Percentiles rank a stretch among this genome's conserved stretches.
Evolutionary conservation across 2,329 filamentous ascomycete species (phyloP).

Genomic region (Fusarium penzigii): DNA sequence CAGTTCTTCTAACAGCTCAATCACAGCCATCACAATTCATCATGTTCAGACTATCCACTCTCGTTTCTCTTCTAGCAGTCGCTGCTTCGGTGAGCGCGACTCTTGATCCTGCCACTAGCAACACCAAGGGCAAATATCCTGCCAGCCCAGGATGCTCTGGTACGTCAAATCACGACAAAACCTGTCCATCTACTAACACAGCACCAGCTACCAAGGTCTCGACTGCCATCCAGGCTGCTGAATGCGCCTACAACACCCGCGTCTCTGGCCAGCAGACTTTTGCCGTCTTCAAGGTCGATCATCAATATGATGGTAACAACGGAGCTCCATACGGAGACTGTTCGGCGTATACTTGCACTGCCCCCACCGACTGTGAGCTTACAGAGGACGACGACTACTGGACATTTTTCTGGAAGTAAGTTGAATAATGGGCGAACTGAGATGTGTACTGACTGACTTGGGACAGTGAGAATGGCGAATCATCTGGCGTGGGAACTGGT

Average conservation of each 20-base stretch:
- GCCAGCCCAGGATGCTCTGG: conserved; percentile 19
- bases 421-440: too few relatives aligned
- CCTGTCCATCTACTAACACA: background rate
- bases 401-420: conserved; percentile 30
- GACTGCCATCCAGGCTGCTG: conserved; percentile 26
- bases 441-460: conserved; percentile 5
- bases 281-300: conserved; percentile 25
- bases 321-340: conserved; percentile 27
- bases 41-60: conserved; percentile 23
- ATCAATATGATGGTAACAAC: conserved; percentile 26
- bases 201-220: conserved; percentile 17
- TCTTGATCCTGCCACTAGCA: conserved; percentile 24
- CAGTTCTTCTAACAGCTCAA: too few relatives aligned
- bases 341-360: conserved; percentile 21
- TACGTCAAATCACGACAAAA: background rate
- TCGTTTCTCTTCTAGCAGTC: conserved; percentile 22
- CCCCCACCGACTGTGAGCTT: conserved; percentile 15
- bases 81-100: conserved; percentile 23
- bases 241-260: conserved; percentile 28
- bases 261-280: conserved; percentile 27
- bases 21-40: background rate
- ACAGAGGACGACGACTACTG: conserved; percentile 22
- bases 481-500: conserved; percentile 23
- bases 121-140: conserved; percentile 28
- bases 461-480: conserved; percentile 18